Conservation (phyloP, 1,139 yeast genomes). For the Magnusiomyces paraingens region DNA sequence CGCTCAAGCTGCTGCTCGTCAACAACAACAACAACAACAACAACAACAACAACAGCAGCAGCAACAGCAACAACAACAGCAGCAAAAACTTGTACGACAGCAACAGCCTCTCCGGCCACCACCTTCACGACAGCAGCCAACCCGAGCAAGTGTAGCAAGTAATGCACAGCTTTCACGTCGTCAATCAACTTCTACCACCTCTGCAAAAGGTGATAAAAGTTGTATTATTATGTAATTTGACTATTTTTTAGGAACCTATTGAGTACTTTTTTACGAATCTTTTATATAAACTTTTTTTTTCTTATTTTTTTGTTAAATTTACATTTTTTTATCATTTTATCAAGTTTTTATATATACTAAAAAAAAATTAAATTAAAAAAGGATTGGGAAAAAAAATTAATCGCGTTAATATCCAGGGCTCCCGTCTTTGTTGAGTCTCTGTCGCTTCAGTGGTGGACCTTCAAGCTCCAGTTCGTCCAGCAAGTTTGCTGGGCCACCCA, state of each 20-base stretch:
- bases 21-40: slow-evolving; percentile 3
- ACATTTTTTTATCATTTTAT: neutral
- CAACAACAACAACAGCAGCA: slow-evolving; percentile 11
- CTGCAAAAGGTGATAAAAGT: neutral
- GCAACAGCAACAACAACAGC: slow-evolving; percentile 7
- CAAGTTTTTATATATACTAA: neutral
- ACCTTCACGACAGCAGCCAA: neutral
- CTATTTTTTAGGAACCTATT: neutral
- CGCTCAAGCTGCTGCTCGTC: slow-evolving; percentile 1
- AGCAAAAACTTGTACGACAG: neutral
- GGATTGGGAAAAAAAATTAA: too few species aligned
- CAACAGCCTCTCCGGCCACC: too few species aligned
- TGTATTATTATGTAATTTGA: neutral
- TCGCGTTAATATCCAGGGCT: too few species aligned
- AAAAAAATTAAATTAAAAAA: neutral
- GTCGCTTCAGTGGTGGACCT: too few species aligned
- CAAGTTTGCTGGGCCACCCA: too few species aligned
- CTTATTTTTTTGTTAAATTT: neutral
- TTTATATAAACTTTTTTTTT: neutral
- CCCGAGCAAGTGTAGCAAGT: neutral
- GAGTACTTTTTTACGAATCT: neutral
- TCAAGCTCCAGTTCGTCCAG: too few species aligned
- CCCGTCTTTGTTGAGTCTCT: too few species aligned
- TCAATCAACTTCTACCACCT: neutral
- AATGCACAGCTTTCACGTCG: neutral